Evolutionary conservation across 1,284 basidiomycete genomes (phyloP).

Genomic region (Neolentinus lepideus): DNA sequence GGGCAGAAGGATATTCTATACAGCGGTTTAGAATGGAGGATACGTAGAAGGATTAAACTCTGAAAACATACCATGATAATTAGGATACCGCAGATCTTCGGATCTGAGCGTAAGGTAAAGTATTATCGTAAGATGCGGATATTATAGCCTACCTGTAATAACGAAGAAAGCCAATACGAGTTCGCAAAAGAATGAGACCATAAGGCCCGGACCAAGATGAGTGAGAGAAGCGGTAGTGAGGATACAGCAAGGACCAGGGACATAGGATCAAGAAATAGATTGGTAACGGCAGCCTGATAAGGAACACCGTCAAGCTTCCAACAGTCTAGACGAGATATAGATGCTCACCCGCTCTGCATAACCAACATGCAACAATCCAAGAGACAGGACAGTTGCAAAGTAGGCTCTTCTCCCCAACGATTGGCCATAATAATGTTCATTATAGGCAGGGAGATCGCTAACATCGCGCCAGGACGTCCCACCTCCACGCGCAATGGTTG

Average conservation of each 20-base stretch:
- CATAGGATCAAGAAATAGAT: not conserved
- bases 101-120: not conserved
- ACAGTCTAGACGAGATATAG: too few species aligned
- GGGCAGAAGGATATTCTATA: constrained; percentile 5
- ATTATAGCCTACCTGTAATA: not conserved
- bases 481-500: not conserved
- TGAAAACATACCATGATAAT: constrained; percentile 12
- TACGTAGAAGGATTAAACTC: not conserved
- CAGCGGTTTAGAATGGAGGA: not conserved
- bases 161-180: not conserved
- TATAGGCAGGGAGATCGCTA: not conserved
- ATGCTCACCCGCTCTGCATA: too few species aligned
- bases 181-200: not conserved
- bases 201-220: not conserved
- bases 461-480: not conserved
- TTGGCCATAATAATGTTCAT: too few species aligned
- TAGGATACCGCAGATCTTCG: constrained; percentile 11
- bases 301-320: too few species aligned
- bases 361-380: too few species aligned
- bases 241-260: not conserved
- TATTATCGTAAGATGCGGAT: not conserved
- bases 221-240: not conserved
- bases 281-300: not conserved
- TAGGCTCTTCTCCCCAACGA: too few species aligned
- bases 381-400: too few species aligned